Base-by-base conservation (phyloP, 768 basidiomycete genomes). In the Rhodotorula graminis region DNA sequence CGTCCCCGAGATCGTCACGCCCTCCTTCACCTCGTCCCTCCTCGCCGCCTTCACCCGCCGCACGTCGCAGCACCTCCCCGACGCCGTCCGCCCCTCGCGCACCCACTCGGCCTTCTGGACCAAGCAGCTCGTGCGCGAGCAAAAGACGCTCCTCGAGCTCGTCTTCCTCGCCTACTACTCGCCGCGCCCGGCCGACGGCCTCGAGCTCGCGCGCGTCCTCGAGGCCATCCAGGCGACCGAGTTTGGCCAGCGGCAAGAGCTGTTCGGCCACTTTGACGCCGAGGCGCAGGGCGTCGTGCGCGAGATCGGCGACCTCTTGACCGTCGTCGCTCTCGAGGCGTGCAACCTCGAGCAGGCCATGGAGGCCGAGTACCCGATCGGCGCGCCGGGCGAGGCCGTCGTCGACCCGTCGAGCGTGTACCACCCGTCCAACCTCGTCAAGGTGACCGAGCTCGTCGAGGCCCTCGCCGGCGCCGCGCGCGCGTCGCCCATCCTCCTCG, bases 151-250 rank as follows among this genome's bases (percentile, higher is more conserved):
- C 56, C 82, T 96, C 61, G 92, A 96, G 75, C 86, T 94, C 47
- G 83, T 96, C 58, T 97, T 96, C 81, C 91, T 91, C 87, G 85
- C 88, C 10, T 88, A 93, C 86, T 94, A 89, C 88, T 87, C 86
- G 21, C 88, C 87, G 69, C 85, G 86, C 19, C 81, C 88, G 0
- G 88, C 90, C 76, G 85, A 83, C 50, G 90, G 88, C 4, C 82
- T 85, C 8, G 78, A 89, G 67, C 88, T 91, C 42, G 83, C 85
- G 75, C 82, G 83, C 65, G 85, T 93, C 50, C 87, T 88, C 79
- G 84, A 88, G 70, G 84, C 87, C 2, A 88, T 88, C 12, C 89
- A 88, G 78, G 80, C 81, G 46, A 87, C 88, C 0, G 84, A 86
- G 56, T 84, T 92, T 11, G 91, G 91, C 0, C 84, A 85, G 7